Base-by-base conservation (phyloP, 2,329 filamentous ascomycete genomes). In the Aciculosporium take region DNA sequence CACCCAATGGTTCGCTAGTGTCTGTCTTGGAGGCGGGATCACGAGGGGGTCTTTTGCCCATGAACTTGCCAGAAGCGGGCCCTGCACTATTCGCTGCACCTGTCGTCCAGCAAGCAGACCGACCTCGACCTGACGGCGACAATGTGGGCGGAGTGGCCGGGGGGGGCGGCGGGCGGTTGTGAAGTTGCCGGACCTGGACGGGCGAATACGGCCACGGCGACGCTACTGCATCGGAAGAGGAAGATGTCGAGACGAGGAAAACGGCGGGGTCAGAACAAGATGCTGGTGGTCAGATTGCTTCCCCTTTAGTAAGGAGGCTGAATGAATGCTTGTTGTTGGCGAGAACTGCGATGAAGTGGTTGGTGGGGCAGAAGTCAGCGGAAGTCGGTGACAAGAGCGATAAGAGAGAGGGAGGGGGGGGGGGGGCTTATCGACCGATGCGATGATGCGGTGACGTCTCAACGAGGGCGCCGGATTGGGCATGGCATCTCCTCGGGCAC, bases 151-250 rank as follows among this genome's bases (percentile, higher is more conserved):
- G n/a, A n/a, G n/a, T n/a, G n/a, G n/a, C n/a, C n/a, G n/a, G n/a
- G n/a, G n/a, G n/a, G n/a, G n/a, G n/a, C 28, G 25, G 18, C 21
- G 20, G 35, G 15, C 25, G 32, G 30, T 36, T 38, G 42, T 38
- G 39, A 35, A 45, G 39, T n/a, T n/a, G n/a, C n/a, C n/a, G n/a
- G 35, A 21, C 27, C 17, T 37, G 40, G 39, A 40, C 27, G 40
- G 37, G 40, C 37, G 37, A 28, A 34, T 17, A 42, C 18, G 34
- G 18, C 36, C 36, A n/a, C n/a, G 17, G 35, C 34, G 7, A 37
- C 38, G 38, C 42, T 30, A 20, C 15, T 24, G 37, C 28, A 33
- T 36, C 24, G 20, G 7, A 15, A 18, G 32, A 34, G 32, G 5
- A 15, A n/a, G n/a, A n/a, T n/a, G n/a, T n/a, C n/a, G n/a, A 32